Base-by-base conservation (phyloP, 2,329 filamentous ascomycete species). In the Aureobasidium mangrovei region DNA sequence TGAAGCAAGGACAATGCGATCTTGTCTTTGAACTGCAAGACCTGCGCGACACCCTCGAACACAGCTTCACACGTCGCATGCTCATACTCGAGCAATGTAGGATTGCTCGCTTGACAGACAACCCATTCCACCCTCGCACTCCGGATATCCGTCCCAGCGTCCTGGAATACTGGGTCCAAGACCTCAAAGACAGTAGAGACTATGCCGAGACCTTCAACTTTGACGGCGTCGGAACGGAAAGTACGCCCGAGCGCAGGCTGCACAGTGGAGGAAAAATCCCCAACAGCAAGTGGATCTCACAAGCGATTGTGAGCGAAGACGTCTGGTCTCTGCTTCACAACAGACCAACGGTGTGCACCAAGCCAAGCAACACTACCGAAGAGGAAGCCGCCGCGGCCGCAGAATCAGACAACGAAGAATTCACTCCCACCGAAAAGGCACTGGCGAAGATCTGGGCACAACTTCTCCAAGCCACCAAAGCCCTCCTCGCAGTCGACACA, bases 21-120 rank as follows among this genome's bases (percentile, higher is more conserved):
- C 65, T 69, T 60, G 57, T 70, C 39, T 63, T 69, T 39, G 68
- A 70, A 28, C 56, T 70, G 24, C 64, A 69, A 27, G 60, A 62
- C n/a, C 57, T 69, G 10, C 58, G 67, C 12, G 48, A 60, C 18
- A 59, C 58, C 7, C 61, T 70, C 8, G 60, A 63, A 6, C 53
- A 51, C 32, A 67, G 65, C 55, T 53, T 65, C 28, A 60, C 64
- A 9, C 56, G 65, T 28, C 60, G 68, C 10, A 61, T 67, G 46
- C 60, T 62, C 9, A 53, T 64, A 24, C 63, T 70, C 6, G 67
- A 70, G 52, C 62, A 63, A 24, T 59, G 66, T 9, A 63, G 66
- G 3, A 60, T 62, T n/a, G 62, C 61, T 28, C 63, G 67, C 12
- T 51, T 69, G 4, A 65, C 62, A 5, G 61, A 62, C 39, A 56